Evolutionary conservation across 139 green algal genomes (phyloP).

Genomic region (Limnomonas spitsbergensis): DNA sequence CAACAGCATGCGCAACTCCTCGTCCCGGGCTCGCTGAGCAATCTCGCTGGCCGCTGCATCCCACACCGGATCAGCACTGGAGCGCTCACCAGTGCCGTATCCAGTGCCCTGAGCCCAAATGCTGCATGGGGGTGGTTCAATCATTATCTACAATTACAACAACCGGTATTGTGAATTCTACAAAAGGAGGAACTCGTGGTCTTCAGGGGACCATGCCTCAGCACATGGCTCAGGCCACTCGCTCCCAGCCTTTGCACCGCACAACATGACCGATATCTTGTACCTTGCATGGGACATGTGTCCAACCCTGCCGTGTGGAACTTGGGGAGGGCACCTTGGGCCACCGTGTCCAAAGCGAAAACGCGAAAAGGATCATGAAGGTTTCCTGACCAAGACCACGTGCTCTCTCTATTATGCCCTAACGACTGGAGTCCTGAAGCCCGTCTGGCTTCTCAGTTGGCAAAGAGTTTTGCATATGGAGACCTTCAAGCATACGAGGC

Average conservation of each 20-base stretch:
- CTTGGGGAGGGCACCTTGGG: no score
- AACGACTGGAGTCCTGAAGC: no score
- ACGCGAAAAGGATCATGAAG: no score
- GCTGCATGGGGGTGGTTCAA: neutral
- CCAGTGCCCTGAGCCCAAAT: slow-evolving; percentile 13
- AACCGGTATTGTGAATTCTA: neutral
- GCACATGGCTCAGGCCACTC: neutral
- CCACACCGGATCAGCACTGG: neutral
- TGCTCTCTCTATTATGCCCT: no score
- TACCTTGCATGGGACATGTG: no score
- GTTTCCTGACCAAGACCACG: no score
- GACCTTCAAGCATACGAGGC: no score
- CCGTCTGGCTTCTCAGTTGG: no score
- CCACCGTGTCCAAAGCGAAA: no score
- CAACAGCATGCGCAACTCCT: slow-evolving; percentile 8
- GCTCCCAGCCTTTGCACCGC: neutral
- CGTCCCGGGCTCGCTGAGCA: slow-evolving; percentile 3
- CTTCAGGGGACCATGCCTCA: neutral
- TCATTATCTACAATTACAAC: no score
- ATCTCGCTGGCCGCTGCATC: slow-evolving; percentile 3
- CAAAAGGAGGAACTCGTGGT: neutral
- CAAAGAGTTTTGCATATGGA: no score
- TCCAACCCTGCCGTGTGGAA: no score
- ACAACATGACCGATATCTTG: neutral
- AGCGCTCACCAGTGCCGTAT: neutral